A percentile compares a stretch with the other conserved stretches of the same genome.
Evolutionary conservation across 805 yeast species (phyloP).

Genomic region (Tetrapisispora iriomotensis): DNA sequence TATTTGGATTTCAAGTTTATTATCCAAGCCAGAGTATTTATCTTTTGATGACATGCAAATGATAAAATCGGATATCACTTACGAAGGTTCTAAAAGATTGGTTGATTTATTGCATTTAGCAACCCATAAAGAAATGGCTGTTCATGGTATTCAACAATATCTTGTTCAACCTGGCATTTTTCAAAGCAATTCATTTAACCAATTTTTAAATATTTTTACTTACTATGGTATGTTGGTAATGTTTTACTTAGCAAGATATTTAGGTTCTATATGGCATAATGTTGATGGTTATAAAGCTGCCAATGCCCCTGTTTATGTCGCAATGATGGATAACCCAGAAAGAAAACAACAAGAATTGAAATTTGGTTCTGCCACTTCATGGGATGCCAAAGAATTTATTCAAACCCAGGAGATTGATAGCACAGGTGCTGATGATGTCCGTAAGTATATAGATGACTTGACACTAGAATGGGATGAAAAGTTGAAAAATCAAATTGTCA

Average conservation of each 20-base stretch:
- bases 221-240: conserved; percentile 77
- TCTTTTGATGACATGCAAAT: conserved; percentile 70
- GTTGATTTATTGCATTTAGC: conserved; percentile 77
- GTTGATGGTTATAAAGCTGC: conserved; percentile 86
- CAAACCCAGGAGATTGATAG: conserved; percentile 45
- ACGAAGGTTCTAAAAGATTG: conserved; percentile 85
- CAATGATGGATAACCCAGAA: conserved; percentile 36
- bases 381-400: conserved; percentile 57
- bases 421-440: conserved; percentile 59
- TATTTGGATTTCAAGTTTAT: conserved; percentile 79
- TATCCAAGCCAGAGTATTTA: conserved; percentile 67
- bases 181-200: conserved; percentile 68
- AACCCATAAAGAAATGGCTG: conserved; percentile 43
- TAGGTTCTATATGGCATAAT: conserved; percentile 85
- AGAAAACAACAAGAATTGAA: conserved; percentile 41
- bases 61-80: conserved; percentile 52
- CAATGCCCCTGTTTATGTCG: conserved; percentile 69
- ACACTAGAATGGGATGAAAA: conserved; percentile 63
- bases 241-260: conserved; percentile 70
- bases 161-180: conserved; percentile 92
- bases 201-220: conserved; percentile 66
- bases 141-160: conserved; percentile 57
- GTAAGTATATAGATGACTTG: conserved; percentile 48
- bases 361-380: conserved; percentile 64
- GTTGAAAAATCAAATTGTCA: conserved; percentile 62